A percentile compares a stretch with the other conserved stretches of the same genome.
Evolutionary conservation across 495 filamentous ascomycete genomes (phyloP).

Genomic region (Apiosordaria backusii): DNA sequence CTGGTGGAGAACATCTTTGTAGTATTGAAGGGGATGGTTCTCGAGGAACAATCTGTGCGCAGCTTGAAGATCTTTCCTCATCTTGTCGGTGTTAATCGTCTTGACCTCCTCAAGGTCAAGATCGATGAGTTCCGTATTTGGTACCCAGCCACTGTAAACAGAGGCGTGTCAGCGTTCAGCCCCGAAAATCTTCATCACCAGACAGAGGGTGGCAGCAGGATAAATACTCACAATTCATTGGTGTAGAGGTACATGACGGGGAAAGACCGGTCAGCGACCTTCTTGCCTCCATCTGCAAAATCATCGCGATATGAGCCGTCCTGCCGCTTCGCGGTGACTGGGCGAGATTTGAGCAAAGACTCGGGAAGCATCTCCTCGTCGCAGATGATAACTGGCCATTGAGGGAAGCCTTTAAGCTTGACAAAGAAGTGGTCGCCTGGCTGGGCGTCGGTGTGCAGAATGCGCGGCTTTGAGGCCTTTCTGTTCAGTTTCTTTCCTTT

Average conservation of each 20-base stretch:
- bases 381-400: conserved; percentile 86
- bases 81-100: conserved; percentile 61
- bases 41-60: conserved; percentile 73
- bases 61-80: conserved; percentile 66
- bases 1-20: conserved; percentile 69
- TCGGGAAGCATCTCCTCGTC: conserved; percentile 87
- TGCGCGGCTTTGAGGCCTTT: conserved; percentile 71
- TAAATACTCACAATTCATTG: conserved; percentile 83
- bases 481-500: conserved; percentile 78
- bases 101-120: conserved; percentile 67
- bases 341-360: conserved; percentile 64
- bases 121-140: conserved; percentile 71
- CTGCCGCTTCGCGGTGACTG: conserved; percentile 71
- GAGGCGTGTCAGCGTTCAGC: conserved; percentile 18
- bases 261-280: conserved; percentile 75
- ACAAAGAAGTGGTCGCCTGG: conserved; percentile 84
- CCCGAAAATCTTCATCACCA: neutral
- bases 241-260: conserved; percentile 91
- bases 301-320: conserved; percentile 83
- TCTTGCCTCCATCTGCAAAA: conserved; percentile 78
- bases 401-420: conserved; percentile 82
- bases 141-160: conserved; percentile 69
- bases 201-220: neutral
- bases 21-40: conserved; percentile 65
- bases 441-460: conserved; percentile 71